Conservation (phyloP, 2,329 filamentous ascomycete genomes). For the Rhinocladiella similis region DNA sequence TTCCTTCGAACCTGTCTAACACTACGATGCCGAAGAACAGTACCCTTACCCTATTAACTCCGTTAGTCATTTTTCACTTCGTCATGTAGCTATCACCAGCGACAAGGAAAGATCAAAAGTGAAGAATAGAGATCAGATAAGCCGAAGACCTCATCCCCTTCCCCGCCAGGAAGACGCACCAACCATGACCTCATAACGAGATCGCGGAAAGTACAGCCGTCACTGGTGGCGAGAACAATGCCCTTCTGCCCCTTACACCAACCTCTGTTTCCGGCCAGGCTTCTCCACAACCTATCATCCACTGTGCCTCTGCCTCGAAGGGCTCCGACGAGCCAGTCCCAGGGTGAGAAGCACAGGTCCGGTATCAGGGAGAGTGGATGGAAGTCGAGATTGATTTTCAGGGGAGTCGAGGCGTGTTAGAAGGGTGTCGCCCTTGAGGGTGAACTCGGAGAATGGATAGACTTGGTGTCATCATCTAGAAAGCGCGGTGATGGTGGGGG, state of each 20-base stretch:
- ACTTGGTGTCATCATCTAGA: conserved; percentile 58
- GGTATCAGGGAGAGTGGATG: conserved; percentile 43
- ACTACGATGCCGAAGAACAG: too few relatives aligned
- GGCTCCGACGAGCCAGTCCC: background rate
- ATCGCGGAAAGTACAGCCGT: conserved; percentile 8
- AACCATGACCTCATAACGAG: conserved; percentile 24
- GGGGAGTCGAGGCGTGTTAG: background rate
- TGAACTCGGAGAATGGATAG: conserved; percentile 62
- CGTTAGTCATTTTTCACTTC: background rate
- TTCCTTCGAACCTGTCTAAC: too few relatives aligned
- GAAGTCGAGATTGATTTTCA: background rate
- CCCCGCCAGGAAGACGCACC: conserved; percentile 15
- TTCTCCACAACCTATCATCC: conserved; percentile 49
- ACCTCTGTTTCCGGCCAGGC: conserved; percentile 7
- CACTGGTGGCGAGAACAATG: conserved; percentile 8
- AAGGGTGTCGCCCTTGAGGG: conserved; percentile 12
- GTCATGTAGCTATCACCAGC: background rate
- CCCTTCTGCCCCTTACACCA: too few relatives aligned
- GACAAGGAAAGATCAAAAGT: background rate
- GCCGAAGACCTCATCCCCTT: conserved; percentile 30
- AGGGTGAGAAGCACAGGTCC: conserved; percentile 36
- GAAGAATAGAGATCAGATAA: conserved; percentile 25
- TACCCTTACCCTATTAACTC: background rate
- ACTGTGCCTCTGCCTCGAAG: conserved; percentile 22
- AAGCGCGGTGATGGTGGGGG: background rate